A percentile compares a stretch with the other conserved stretches of the same genome.
Conservation (phyloP, 2,329 filamentous ascomycete genomes). For the Macroventuria anomochaeta region DNA sequence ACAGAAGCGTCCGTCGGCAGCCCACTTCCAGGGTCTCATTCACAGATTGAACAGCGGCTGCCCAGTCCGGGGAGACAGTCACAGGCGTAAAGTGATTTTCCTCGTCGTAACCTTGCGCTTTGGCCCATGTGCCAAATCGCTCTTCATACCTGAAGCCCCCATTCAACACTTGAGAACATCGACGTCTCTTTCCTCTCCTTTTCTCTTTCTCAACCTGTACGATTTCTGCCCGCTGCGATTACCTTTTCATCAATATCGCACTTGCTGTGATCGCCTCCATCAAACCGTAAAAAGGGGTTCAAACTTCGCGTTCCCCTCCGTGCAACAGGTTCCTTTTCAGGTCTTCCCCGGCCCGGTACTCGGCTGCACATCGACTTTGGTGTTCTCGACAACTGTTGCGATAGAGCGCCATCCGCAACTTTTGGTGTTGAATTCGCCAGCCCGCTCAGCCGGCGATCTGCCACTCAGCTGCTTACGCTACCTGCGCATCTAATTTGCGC, state of each 20-base stretch:
- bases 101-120: slow-evolving; percentile 45
- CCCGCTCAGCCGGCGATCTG: slow-evolving; percentile 24
- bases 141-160: slow-evolving; percentile 42
- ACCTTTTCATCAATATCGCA: slow-evolving; percentile 36
- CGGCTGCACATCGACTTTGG: slow-evolving; percentile 40
- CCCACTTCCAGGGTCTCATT: slow-evolving; percentile 21
- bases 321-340: slow-evolving; percentile 31
- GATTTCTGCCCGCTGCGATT: slow-evolving; percentile 19
- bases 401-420: slow-evolving; percentile 32
- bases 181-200: slow-evolving; percentile 32
- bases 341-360: slow-evolving; percentile 23
- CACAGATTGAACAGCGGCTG: slow-evolving; percentile 25
- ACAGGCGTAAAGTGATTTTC: slow-evolving; percentile 42
- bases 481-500: slow-evolving; percentile 5
- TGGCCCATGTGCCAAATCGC: slow-evolving; percentile 44
- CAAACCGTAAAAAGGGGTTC: slow-evolving; percentile 29
- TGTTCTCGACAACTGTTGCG: slow-evolving; percentile 42
- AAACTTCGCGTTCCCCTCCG: slow-evolving; percentile 40
- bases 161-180: slow-evolving; percentile 29
- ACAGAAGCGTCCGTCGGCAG: slow-evolving; percentile 7
- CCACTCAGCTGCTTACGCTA: slow-evolving; percentile 14
- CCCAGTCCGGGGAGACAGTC: slow-evolving; percentile 20
- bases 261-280: slow-evolving; percentile 35
- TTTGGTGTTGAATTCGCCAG: slow-evolving; percentile 45
- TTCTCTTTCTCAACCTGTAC: slow-evolving; percentile 34